Conservation (phyloP, 257 asterid species). For the Solanum appendiculatum region DNA sequence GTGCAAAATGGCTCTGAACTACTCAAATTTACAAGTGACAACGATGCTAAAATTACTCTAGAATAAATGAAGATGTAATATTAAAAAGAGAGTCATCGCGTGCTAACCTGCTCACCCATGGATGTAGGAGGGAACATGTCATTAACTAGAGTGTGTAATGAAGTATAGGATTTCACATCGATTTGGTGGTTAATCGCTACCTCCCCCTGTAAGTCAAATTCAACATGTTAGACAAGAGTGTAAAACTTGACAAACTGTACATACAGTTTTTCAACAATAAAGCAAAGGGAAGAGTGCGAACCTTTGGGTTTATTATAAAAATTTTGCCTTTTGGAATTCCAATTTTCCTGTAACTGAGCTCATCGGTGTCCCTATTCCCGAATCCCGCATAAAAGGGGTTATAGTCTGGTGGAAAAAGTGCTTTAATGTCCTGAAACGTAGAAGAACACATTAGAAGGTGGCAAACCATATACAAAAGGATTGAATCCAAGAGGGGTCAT, state of each 20-base stretch:
- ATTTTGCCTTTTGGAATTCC: slow-evolving; percentile 99
- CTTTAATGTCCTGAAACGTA: slow-evolving; percentile 80
- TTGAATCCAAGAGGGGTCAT: neutral
- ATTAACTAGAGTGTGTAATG: slow-evolving; percentile 80
- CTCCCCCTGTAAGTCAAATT: slow-evolving; percentile 62
- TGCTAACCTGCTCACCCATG: slow-evolving; percentile 76
- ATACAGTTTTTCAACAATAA: neutral
- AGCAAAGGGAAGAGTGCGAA: neutral
- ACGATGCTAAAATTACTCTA: neutral
- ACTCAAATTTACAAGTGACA: too few species aligned
- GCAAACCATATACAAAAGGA: neutral
- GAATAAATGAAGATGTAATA: neutral
- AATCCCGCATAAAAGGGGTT: slow-evolving; percentile 98
- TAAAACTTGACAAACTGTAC: neutral
- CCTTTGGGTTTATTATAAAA: slow-evolving; percentile 97
- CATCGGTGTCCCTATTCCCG: slow-evolving; percentile 97
- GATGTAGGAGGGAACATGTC: slow-evolving; percentile 99
- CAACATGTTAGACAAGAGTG: neutral
- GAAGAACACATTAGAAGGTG: neutral
- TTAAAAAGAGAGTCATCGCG: neutral
- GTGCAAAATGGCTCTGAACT: neutral
- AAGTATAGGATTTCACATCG: slow-evolving; percentile 90
- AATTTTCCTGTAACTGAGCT: slow-evolving; percentile 93
- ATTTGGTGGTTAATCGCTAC: slow-evolving; percentile 89
- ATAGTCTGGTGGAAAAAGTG: slow-evolving; percentile 90